Evolutionary conservation across 208 protist species (phyloP).

Genomic region (Strigomonas galati): DNA sequence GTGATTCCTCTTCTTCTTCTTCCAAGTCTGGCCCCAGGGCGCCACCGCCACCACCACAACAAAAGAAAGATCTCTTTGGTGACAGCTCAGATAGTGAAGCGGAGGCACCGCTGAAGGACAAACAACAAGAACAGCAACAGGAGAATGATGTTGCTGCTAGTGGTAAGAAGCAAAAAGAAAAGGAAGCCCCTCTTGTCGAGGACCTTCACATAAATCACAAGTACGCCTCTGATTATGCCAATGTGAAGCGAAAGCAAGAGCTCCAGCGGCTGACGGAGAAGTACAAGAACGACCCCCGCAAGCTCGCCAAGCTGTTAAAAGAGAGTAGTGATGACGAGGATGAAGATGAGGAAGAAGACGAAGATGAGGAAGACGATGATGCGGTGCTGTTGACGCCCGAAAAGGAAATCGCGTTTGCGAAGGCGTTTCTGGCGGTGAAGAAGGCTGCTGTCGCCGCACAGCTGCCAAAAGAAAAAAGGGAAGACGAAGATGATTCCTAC

Average conservation of each 20-base stretch:
- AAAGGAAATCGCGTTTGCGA: conserved; percentile 80
- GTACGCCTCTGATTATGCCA: conserved; percentile 83
- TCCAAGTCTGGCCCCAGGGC: not conserved
- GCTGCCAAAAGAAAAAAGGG: not conserved
- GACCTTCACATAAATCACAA: conserved; percentile 66
- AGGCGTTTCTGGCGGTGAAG: conserved; percentile 73
- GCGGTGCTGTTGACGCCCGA: conserved; percentile 73
- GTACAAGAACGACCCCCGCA: conserved; percentile 58
- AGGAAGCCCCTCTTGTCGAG: conserved; percentile 13
- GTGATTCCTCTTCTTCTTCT: not conserved
- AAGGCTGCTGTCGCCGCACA: conserved; percentile 39
- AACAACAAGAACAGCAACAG: conserved; percentile 4
- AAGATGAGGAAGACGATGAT: conserved; percentile 79
- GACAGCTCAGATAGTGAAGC: too few relatives aligned
- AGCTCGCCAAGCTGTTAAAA: conserved; percentile 9
- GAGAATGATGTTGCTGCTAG: not conserved
- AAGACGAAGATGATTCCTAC: conserved; percentile 16
- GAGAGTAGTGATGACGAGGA: conserved; percentile 12
- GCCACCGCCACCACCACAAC: too few relatives aligned
- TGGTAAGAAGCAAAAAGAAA: conserved; percentile 9
- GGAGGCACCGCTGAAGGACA: too few relatives aligned
- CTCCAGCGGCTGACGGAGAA: conserved; percentile 81
- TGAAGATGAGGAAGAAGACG: conserved; percentile 48
- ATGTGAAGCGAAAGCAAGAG: conserved; percentile 88
- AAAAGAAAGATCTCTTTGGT: not conserved